phyloP scores from a whole-genome alignment of 179 eudicot genomes.

The Silene noctiflora region DNA sequence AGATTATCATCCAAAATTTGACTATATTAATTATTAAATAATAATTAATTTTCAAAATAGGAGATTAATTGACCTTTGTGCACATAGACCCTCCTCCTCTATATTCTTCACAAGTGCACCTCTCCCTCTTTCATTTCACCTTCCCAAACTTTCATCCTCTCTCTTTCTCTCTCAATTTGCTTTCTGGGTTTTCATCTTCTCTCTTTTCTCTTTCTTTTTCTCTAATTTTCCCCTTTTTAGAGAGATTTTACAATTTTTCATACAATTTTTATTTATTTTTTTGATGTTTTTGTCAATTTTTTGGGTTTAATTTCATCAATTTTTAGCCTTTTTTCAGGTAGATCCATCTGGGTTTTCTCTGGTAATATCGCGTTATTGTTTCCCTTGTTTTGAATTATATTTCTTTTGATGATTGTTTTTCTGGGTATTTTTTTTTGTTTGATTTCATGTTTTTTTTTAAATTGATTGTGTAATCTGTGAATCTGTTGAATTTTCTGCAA shows the following conservation, averaged over 20 bases:
- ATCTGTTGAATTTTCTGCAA: background rate
- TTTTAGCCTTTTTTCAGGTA: constrained; percentile 14
- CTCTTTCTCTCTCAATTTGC: constrained; percentile 30
- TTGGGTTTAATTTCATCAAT: constrained; percentile 15
- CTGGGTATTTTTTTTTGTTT: constrained; percentile 13
- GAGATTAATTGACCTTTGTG: constrained; percentile 10
- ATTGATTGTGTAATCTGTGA: constrained; percentile 2
- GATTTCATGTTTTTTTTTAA: background rate
- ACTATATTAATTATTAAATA: too few species aligned
- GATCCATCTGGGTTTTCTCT: constrained; percentile 41
- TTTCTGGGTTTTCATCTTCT: constrained; percentile 29
- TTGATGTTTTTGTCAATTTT: background rate
- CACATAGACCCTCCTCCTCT: background rate
- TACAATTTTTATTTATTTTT: background rate
- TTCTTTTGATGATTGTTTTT: constrained; percentile 12
- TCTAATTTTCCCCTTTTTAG: constrained; percentile 9
- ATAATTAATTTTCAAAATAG: background rate
- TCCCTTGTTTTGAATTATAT: background rate
- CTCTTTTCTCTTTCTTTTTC: constrained; percentile 8
- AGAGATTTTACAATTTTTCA: background rate
- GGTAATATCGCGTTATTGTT: constrained; percentile 22
- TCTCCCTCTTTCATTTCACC: background rate
- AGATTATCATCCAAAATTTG: too few species aligned
- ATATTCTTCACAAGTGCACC: constrained; percentile 5
- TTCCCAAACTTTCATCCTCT: constrained; percentile 32